Evolutionary conservation across 2,329 filamentous ascomycete genomes (phyloP).

Genomic region (Pseudogymnoascus sp.): DNA sequence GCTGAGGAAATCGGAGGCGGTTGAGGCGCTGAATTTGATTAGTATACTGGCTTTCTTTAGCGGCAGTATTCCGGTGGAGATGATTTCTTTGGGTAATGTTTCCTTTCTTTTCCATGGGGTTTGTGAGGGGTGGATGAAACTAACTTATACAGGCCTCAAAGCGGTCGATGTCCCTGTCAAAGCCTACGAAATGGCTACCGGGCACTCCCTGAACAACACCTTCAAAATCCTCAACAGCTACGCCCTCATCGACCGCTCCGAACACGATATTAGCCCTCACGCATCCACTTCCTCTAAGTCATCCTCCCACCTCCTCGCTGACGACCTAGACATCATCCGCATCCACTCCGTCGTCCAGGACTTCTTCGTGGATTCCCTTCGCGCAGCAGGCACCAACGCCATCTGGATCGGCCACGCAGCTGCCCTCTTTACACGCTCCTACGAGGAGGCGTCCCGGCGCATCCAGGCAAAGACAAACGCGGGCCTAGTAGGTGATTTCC

Average conservation of each 20-base stretch:
- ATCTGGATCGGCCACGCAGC: constrained; percentile 44
- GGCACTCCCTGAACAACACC: constrained; percentile 35
- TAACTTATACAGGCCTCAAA: constrained; percentile 31
- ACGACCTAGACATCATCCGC: constrained; percentile 42
- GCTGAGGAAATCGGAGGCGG: constrained; percentile 37
- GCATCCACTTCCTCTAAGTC: constrained; percentile 22
- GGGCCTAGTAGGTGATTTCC: constrained; percentile 44
- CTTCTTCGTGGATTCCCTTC: constrained; percentile 42
- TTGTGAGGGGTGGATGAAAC: too few species aligned
- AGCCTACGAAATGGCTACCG: constrained; percentile 30
- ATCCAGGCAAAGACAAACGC: constrained; percentile 35
- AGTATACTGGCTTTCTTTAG: constrained; percentile 57
- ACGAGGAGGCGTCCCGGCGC: constrained; percentile 37
- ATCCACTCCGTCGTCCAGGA: constrained; percentile 45
- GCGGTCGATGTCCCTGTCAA: constrained; percentile 41
- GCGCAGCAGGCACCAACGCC: constrained; percentile 31
- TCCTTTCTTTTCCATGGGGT: background rate
- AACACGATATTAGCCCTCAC: constrained; percentile 31
- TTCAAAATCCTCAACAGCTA: constrained; percentile 44
- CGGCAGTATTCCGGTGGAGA: constrained; percentile 56
- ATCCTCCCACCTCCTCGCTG: constrained; percentile 34
- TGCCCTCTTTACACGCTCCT: constrained; percentile 41
- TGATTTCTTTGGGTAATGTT: constrained; percentile 47
- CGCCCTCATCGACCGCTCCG: constrained; percentile 43
- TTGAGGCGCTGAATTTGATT: constrained; percentile 55